phyloP scores from a whole-genome alignment of 805 yeast genomes.

The Saturnispora zaruensis region DNA sequence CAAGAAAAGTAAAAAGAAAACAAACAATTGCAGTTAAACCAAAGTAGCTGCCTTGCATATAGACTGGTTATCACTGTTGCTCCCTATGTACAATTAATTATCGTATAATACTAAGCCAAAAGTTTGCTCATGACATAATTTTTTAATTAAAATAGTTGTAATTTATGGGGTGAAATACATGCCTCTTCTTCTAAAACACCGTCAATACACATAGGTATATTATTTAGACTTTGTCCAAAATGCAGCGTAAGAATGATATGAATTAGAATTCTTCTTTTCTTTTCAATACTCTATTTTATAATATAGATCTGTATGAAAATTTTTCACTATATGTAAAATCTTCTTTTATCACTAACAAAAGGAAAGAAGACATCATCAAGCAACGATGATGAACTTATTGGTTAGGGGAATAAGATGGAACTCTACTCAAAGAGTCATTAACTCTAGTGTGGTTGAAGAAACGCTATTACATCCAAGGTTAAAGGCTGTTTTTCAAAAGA shows the following conservation, averaged over 20 bases:
- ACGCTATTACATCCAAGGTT: constrained; percentile 21
- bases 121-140: background rate
- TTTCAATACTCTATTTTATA: too few species aligned
- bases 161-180: too few species aligned
- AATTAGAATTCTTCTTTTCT: background rate
- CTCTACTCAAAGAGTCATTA: constrained; percentile 8
- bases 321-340: background rate
- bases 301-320: background rate
- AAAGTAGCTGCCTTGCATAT: background rate
- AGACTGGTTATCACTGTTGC: background rate
- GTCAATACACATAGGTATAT: too few species aligned
- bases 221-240: too few species aligned
- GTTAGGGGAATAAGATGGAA: background rate
- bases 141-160: too few species aligned
- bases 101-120: background rate
- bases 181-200: too few species aligned
- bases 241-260: too few species aligned
- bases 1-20: too few species aligned
- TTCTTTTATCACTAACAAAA: background rate
- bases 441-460: constrained; percentile 20
- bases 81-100: background rate
- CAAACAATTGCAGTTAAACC: too few species aligned
- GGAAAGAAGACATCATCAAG: background rate
- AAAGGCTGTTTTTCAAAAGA: constrained; percentile 26
- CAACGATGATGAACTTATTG: background rate